Percentiles rank a stretch among this genome's conserved stretches.
phyloP scores from a whole-genome alignment of 306 rosid species.

The Cyclanthera cordifolia region DNA sequence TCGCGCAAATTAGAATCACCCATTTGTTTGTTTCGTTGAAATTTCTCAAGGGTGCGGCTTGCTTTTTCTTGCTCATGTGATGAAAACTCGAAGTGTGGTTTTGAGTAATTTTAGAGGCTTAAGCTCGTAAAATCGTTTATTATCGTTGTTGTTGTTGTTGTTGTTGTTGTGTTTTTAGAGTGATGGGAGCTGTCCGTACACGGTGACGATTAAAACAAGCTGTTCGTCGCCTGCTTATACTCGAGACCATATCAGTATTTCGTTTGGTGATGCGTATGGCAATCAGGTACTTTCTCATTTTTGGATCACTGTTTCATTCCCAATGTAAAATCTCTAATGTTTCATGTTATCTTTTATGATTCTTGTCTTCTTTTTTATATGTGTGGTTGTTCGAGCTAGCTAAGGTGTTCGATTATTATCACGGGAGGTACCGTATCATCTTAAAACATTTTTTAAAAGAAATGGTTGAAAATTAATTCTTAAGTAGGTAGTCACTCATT shows the following conservation, averaged over 20 bases:
- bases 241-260: slow-evolving; percentile 61
- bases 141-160: background rate
- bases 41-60: too few species aligned
- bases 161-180: slow-evolving; percentile 29
- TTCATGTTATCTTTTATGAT: background rate
- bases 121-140: background rate
- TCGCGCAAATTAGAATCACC: background rate
- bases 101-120: background rate
- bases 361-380: too few species aligned
- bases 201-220: slow-evolving; percentile 57
- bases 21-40: background rate
- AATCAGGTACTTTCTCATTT: slow-evolving; percentile 44
- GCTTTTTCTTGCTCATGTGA: background rate
- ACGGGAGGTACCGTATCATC: too few species aligned
- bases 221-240: slow-evolving; percentile 60
- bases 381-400: too few species aligned
- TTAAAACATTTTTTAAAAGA: too few species aligned
- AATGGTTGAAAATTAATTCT: too few species aligned
- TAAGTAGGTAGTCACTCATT: too few species aligned
- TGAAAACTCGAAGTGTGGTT: background rate
- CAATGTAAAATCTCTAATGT: background rate
- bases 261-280: slow-evolving; percentile 82
- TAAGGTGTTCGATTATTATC: too few species aligned
- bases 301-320: background rate
- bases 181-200: slow-evolving; percentile 40